Conservation (phyloP, 768 basidiomycete genomes). For the Agaricus subrufescens region DNA sequence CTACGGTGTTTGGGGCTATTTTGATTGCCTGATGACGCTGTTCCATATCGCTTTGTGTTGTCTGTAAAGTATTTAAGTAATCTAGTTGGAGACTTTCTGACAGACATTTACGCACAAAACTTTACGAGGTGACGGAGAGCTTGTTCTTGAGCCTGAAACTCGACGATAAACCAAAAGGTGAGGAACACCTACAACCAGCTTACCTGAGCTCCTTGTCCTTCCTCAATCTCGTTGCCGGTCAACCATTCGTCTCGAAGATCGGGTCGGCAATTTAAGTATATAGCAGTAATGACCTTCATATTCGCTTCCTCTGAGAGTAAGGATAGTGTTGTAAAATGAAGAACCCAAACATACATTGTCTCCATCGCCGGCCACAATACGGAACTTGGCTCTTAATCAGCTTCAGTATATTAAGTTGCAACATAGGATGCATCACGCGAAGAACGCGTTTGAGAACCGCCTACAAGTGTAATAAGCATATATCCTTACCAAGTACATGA, state of each 20-base stretch:
- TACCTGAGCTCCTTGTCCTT: constrained; percentile 87
- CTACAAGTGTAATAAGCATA: constrained; percentile 31
- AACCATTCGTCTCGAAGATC: constrained; percentile 98
- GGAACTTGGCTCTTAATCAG: constrained; percentile 99
- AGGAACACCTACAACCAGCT: constrained; percentile 12
- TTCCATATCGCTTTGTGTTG: constrained; percentile 87
- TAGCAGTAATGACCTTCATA: constrained; percentile 99
- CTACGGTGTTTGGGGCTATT: constrained; percentile 63
- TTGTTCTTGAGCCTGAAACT: constrained; percentile 82
- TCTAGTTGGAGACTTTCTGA: constrained; percentile 1
- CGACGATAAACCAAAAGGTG: constrained; percentile 1
- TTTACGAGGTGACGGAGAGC: constrained; percentile 91
- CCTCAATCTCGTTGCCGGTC: constrained; percentile 87
- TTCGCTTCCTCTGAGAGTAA: constrained; percentile 56
- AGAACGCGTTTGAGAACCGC: constrained; percentile 94
- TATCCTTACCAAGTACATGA: no score
- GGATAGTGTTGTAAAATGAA: constrained; percentile 6
- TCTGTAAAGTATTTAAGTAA: constrained; percentile 38
- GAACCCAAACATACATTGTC: constrained; percentile 65
- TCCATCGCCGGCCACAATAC: constrained; percentile 96
- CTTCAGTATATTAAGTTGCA: constrained; percentile 93
- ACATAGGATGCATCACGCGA: constrained; percentile 88
- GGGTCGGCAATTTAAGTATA: constrained; percentile 95
- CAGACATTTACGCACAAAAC: constrained; percentile 64
- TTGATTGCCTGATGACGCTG: constrained; percentile 44